Evolutionary conservation across 164 flowering plant genomes (phyloP), one percentile per base, ranked within the genome.

Genomic region (Aristolochia californica): DNA sequence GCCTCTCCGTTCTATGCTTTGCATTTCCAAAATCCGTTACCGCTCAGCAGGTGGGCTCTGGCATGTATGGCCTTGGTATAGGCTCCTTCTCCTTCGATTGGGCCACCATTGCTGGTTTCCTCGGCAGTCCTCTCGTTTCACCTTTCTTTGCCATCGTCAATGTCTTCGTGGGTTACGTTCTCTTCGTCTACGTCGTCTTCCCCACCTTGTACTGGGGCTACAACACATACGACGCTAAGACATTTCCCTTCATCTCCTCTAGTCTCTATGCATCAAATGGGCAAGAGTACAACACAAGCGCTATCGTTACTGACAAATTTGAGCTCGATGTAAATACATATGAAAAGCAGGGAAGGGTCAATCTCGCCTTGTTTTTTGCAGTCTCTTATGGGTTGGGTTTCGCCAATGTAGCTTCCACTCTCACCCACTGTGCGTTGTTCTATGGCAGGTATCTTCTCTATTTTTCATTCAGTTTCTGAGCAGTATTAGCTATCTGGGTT

Each of bases 371-470:
- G 60, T 78, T 81, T 48, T 81, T 83, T 40, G 76, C 81, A 24
- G 62, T 81, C 2, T 50, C 79, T 0, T 84, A 81, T 53, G 90
- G 86, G 14, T 58, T 81, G 14, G 81, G 82, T 2, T 84, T 84
- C 43, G 90, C 86, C 1, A 66, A 83, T 43, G 70, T 84, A 26
- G 75, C 75, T 5, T 56, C 90, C 13, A 80, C 83, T 10, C 72
- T 81, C 34, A 68, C 82, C 12, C 90, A 84, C 63, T 86, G 81
- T 11, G 74, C 60, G 9, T 47, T 81, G 23, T 84, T 84, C 60
- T 63, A 84, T 66, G 84, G 86, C 63, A 83, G 75, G 89, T 78
- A 69, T 55, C 18, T 23, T 9, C 11, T 26, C 12, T 26, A 2
- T 26, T 0, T 24, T 14, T 53, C 18, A 4, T 11, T 17, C 18